A percentile compares a stretch with the other conserved stretches of the same genome.
phyloP scores from a whole-genome alignment of 202 grass and related monocot species.

The Zizania palustris region DNA sequence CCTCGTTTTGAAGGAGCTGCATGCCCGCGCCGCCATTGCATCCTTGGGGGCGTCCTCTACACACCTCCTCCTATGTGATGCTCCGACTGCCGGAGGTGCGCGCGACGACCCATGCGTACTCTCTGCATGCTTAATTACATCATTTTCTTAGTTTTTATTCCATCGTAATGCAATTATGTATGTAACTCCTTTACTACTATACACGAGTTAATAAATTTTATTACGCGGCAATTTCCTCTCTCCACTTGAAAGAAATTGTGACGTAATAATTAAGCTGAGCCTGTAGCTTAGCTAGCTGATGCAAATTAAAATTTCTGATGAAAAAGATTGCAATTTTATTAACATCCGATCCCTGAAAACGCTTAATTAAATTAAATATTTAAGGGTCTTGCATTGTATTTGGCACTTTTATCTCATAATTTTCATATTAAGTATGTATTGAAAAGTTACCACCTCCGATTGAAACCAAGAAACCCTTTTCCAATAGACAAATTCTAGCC shows the following conservation, averaged over 20 bases:
- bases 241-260: not conserved
- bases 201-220: not conserved
- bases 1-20: conserved; percentile 34
- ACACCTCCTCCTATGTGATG: conserved; percentile 26
- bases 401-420: too few species aligned
- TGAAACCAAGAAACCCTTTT: not conserved
- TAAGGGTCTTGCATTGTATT: too few species aligned
- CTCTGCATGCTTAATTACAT: not conserved
- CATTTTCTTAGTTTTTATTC: not conserved
- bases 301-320: not conserved
- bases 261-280: not conserved
- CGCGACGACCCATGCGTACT: conserved; percentile 7
- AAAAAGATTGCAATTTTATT: not conserved
- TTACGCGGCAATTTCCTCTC: not conserved
- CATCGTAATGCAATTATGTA: not conserved
- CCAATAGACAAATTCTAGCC: not conserved
- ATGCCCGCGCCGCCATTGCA: conserved; percentile 4
- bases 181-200: not conserved
- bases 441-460: not conserved
- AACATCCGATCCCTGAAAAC: not conserved
- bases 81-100: conserved; percentile 35
- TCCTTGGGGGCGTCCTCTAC: conserved; percentile 28
- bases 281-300: not conserved
- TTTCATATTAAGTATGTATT: too few species aligned
- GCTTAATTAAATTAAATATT: not conserved